Base-by-base conservation (phyloP, 768 basidiomycete species). In the Chalciporus sphaerocephalus region DNA sequence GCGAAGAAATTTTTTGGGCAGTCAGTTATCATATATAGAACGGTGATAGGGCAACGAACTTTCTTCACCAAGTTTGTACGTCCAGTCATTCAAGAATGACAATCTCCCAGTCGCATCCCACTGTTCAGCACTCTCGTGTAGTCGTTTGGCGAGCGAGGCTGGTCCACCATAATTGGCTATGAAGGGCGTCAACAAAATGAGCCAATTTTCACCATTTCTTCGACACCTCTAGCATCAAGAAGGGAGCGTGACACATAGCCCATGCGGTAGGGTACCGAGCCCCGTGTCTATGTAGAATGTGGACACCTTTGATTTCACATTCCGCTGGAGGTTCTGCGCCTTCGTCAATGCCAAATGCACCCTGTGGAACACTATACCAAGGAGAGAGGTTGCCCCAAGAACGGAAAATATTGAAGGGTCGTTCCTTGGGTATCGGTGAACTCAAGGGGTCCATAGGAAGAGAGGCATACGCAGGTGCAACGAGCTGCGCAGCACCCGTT, bases 11-110 rank as follows among this genome's bases (percentile, higher is more conserved):
- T n/a, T 15, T 6, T n/a, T 15, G 30, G 30, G 9, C n/a, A 32
- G 43, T 54, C 32, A 57, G 44, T 0, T 3, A 27, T 20, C 13
- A 41, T 6, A 2, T 1, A 28, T 21, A 21, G 38, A 17, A 30
- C 1, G 28, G 30, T 17, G 27, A 23, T 0, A 48, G 13, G 35
- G 12, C 13, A 24, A 1, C 64, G 13, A 53, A 87, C 86, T 70
- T 70, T 96, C 93, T 69, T 85, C 83, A 12, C 93, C 94, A 2
- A 97, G 79, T 55, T 88, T 87, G 66, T 92, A 94, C 5, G 85
- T 83, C 93, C 92, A 96, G 22, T 76, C 74, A 58, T 92, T 91
- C 69, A 96, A 67, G 60, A 95, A 96, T 0, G 71, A 60, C 13
- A 95, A 65, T 3, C 77, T 69, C 0, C 85, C 90, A 1, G 72